Evolutionary conservation across 1,284 basidiomycete genomes (phyloP).

Genomic region (Fomitopsis palustris): DNA sequence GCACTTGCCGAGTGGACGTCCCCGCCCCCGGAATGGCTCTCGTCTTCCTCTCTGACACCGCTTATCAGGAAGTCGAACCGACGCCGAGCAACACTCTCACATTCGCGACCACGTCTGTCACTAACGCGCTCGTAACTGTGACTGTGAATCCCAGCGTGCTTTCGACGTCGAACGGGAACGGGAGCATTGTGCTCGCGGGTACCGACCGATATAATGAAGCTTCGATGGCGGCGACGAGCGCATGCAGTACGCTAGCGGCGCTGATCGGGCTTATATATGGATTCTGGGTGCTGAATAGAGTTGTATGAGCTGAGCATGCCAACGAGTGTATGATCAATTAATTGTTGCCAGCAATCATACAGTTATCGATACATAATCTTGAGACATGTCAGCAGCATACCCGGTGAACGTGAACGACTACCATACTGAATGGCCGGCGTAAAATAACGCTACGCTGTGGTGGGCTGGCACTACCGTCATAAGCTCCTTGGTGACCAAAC

Average conservation of each 20-base stretch:
- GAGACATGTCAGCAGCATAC: too few relatives aligned
- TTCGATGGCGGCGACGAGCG: conserved; percentile 10
- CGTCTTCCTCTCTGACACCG: conserved; percentile 45
- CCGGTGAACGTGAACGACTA: too few relatives aligned
- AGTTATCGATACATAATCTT: too few relatives aligned
- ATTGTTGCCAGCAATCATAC: too few relatives aligned
- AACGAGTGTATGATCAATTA: too few relatives aligned
- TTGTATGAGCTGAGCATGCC: too few relatives aligned
- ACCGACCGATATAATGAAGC: conserved; percentile 22
- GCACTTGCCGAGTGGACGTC: conserved; percentile 44
- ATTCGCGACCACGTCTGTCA: conserved; percentile 35
- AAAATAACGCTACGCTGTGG: too few relatives aligned
- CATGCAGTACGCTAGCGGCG: neutral
- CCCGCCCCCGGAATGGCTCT: conserved; percentile 51
- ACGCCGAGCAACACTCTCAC: conserved; percentile 30
- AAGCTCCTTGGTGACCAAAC: too few relatives aligned
- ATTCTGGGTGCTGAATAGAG: neutral
- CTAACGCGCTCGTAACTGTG: conserved; percentile 25
- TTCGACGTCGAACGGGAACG: conserved; percentile 34
- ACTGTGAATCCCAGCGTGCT: conserved; percentile 30
- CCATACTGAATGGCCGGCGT: too few relatives aligned
- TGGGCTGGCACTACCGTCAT: too few relatives aligned
- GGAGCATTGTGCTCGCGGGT: conserved; percentile 24
- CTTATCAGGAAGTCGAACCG: conserved; percentile 31
- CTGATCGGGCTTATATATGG: neutral